phyloP scores from a whole-genome alignment of 192 early-diverging fungal species.

The Diversispora epigaea region DNA sequence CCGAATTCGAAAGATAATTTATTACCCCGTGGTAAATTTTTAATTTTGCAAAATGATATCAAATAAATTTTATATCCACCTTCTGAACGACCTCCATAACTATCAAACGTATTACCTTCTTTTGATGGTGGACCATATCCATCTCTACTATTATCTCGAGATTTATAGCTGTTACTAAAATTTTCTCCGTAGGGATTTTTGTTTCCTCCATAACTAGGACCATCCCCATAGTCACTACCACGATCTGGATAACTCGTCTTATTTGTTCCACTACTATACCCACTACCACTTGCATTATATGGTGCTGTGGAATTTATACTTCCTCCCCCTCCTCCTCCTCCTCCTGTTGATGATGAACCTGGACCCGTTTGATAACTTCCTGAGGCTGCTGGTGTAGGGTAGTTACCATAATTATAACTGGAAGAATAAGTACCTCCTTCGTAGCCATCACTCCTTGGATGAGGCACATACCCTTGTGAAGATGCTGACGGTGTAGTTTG shows the following conservation, averaged over 20 bases:
- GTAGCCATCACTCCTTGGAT: slow-evolving; percentile 4
- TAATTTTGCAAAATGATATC: not conserved
- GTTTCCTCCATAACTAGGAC: slow-evolving; percentile 1
- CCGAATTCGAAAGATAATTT: too few species aligned
- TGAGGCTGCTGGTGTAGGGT: not conserved
- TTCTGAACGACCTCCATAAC: slow-evolving; percentile 2
- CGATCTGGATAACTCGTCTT: slow-evolving; percentile 8
- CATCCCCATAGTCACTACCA: slow-evolving; percentile 14
- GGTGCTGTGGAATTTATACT: not conserved
- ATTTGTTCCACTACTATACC: not conserved
- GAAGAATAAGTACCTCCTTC: slow-evolving; percentile 12
- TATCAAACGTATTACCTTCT: slow-evolving; percentile 20
- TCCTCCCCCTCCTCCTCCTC: too few species aligned
- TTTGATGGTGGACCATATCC: not conserved
- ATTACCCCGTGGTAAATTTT: too few species aligned
- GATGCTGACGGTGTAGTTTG: not conserved
- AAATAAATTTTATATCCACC: not conserved
- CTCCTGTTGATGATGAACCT: not conserved
- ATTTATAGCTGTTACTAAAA: slow-evolving; percentile 16
- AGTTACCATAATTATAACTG: slow-evolving; percentile 9
- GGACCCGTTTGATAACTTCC: not conserved
- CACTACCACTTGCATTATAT: not conserved
- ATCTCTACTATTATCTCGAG: slow-evolving; percentile 26
- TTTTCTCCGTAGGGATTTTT: slow-evolving; percentile 29
- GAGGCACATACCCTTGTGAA: slow-evolving; percentile 17